phyloP scores from a whole-genome alignment of 306 rosid genomes.

The Pueraria montana region DNA sequence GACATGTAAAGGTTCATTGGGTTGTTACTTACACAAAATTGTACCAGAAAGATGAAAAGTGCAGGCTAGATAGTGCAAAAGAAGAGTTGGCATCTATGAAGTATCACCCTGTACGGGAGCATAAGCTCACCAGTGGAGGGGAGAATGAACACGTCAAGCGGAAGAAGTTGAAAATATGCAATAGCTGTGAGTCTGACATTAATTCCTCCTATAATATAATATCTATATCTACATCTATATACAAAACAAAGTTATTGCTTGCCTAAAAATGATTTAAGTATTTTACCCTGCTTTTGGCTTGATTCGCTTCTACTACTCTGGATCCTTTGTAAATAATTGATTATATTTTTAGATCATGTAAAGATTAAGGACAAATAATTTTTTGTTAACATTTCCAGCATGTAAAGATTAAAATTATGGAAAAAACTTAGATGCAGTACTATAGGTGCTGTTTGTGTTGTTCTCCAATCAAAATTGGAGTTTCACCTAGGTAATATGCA shows the following conservation, averaged over 20 bases:
- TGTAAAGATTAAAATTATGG: too few species aligned
- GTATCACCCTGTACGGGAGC: constrained; percentile 73
- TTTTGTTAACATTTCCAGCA: too few species aligned
- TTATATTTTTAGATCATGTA: too few species aligned
- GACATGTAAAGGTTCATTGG: constrained; percentile 27
- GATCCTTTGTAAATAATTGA: constrained; percentile 17
- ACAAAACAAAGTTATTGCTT: neutral
- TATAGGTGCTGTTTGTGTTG: too few species aligned
- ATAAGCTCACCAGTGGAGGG: constrained; percentile 25
- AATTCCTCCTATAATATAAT: constrained; percentile 30
- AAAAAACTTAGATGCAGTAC: too few species aligned
- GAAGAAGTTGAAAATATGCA: constrained; percentile 66
- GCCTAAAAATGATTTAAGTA: neutral
- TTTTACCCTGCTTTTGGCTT: neutral
- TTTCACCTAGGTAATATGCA: too few species aligned
- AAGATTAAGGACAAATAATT: too few species aligned
- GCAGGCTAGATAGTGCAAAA: constrained; percentile 66
- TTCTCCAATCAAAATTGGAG: too few species aligned
- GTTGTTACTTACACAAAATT: constrained; percentile 51
- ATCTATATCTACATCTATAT: too few species aligned
- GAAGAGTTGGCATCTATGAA: constrained; percentile 69
- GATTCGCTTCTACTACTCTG: constrained; percentile 17
- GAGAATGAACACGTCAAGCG: constrained; percentile 46
- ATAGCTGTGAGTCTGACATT: constrained; percentile 47
- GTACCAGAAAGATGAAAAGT: constrained; percentile 70